These are phyloP conservation scores for Pinus tabuliformis DNA, from an alignment of 75 land plant genomes.

Conservation along the genomic window DNA sequence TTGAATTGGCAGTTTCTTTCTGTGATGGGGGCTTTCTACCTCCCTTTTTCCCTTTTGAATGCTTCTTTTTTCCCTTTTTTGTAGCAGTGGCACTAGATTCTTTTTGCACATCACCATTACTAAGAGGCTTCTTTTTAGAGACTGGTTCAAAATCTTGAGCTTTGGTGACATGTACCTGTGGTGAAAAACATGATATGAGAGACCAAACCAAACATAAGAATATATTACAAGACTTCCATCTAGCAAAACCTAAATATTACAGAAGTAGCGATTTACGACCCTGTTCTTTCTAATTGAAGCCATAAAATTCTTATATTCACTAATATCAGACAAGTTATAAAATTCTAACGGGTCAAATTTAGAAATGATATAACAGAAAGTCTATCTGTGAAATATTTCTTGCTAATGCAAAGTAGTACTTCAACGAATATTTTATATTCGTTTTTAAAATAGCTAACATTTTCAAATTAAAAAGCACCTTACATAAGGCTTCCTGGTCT, in stretches of 20 bases:
- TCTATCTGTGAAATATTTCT: not conserved
- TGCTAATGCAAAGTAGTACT: not conserved
- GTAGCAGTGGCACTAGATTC: not conserved
- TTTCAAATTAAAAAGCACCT: no score
- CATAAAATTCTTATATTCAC: not conserved
- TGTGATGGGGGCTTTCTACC: not conserved
- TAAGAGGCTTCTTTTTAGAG: not conserved
- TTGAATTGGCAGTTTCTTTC: not conserved
- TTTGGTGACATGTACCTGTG: conserved; percentile 1
- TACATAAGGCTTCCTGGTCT: no score
- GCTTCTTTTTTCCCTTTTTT: not conserved
- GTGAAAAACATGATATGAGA: not conserved
- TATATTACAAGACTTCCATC: not conserved
- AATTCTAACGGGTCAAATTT: not conserved
- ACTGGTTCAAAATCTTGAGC: not conserved
- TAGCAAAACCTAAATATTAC: not conserved
- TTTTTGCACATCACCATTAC: not conserved
- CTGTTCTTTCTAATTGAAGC: not conserved
- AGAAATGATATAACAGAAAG: not conserved
- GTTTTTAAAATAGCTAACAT: not conserved
- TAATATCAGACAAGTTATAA: not conserved
- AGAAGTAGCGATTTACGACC: not conserved
- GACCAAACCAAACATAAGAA: not conserved
- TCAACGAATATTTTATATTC: not conserved
- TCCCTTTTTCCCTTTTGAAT: not conserved